Conservation (phyloP, 2,329 filamentous ascomycete genomes). For the Phialophora verrucosa region DNA sequence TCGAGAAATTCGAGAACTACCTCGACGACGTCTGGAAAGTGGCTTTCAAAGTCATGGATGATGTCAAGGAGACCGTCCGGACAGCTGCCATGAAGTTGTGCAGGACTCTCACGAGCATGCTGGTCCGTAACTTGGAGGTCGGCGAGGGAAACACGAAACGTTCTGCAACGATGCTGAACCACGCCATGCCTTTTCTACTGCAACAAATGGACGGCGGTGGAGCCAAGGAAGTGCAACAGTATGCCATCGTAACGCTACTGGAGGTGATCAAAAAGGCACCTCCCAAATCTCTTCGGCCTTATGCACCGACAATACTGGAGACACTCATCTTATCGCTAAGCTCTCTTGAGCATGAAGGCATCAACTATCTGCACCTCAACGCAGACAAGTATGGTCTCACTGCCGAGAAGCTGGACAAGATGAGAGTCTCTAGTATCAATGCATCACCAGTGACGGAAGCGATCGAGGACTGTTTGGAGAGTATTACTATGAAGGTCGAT, state of each 20-base stretch:
- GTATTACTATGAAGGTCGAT: constrained; percentile 71
- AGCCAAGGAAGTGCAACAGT: constrained; percentile 83
- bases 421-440: constrained; percentile 79
- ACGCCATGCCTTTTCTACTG: constrained; percentile 87
- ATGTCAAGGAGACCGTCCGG: constrained; percentile 91
- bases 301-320: constrained; percentile 80
- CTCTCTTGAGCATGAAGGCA: constrained; percentile 82
- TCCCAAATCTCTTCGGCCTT: constrained; percentile 76
- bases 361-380: constrained; percentile 93
- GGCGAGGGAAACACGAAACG: constrained; percentile 69
- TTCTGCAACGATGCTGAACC: constrained; percentile 78
- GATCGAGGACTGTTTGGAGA: constrained; percentile 85
- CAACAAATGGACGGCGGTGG: constrained; percentile 81
- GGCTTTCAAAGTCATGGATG: constrained; percentile 89
- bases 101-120: constrained; percentile 79
- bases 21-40: constrained; percentile 84
- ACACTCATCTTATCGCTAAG: constrained; percentile 82
- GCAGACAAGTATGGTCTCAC: constrained; percentile 82
- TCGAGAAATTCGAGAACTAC: constrained; percentile 79
- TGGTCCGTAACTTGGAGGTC: constrained; percentile 84
- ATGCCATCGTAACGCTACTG: constrained; percentile 81
- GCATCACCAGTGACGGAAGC: constrained; percentile 90
- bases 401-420: constrained; percentile 86
- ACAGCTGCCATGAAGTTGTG: constrained; percentile 81
- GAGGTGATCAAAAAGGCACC: constrained; percentile 86